phyloP scores from a whole-genome alignment of 768 basidiomycete species.

The Serendipita sp. region DNA sequence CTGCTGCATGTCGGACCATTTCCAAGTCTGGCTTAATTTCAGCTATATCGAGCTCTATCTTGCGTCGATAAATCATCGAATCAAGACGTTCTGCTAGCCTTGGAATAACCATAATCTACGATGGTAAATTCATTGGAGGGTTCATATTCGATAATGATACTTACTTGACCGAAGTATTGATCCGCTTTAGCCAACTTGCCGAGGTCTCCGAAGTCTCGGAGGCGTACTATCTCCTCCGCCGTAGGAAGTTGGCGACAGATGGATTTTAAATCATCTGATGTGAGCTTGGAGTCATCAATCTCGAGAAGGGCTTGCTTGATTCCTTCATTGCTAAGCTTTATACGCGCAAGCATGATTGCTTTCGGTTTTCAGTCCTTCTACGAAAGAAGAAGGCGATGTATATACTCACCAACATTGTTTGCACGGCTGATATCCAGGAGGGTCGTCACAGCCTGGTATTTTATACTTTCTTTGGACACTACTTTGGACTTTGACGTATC shows the following conservation, averaged over 20 bases:
- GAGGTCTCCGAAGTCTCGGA: conserved; percentile 56
- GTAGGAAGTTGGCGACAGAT: conserved; percentile 65
- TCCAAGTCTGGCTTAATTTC: conserved; percentile 73
- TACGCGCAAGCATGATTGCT: conserved; percentile 75
- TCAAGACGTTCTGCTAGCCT: conserved; percentile 55
- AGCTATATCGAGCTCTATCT: conserved; percentile 64
- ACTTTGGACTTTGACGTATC: conserved; percentile 27
- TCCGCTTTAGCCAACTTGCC: conserved; percentile 67
- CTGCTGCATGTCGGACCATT: conserved; percentile 49
- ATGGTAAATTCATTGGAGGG: not conserved
- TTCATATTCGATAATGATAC: conserved; percentile 7
- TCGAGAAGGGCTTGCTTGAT: conserved; percentile 59
- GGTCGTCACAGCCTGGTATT: conserved; percentile 48
- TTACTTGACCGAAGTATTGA: conserved; percentile 62
- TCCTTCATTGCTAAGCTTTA: conserved; percentile 44
- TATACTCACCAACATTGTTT: conserved; percentile 55
- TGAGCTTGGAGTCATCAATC: conserved; percentile 49
- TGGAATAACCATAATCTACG: conserved; percentile 62
- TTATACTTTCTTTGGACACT: conserved; percentile 26
- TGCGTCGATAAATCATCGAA: conserved; percentile 72
- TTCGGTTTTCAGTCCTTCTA: not conserved
- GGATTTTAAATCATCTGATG: conserved; percentile 59
- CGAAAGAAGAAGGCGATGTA: not conserved
- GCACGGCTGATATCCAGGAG: conserved; percentile 67
- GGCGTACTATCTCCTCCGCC: conserved; percentile 57